These are phyloP conservation scores for Punica granatum DNA, from an alignment of 345 rosid species.

Conservation along the genomic window DNA sequence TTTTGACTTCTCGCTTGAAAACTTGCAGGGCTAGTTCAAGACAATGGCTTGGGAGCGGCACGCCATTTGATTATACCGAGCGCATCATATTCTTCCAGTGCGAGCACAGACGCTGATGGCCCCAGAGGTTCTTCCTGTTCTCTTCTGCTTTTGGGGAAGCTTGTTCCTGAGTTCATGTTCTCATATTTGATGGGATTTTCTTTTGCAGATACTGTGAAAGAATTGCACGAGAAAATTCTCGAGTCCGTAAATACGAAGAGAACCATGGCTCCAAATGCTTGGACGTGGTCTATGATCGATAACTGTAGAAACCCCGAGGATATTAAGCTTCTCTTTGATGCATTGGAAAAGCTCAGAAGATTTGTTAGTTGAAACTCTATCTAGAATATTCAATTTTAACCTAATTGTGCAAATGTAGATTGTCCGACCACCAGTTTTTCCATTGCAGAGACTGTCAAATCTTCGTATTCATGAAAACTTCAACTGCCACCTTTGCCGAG, in stretches of 20 bases:
- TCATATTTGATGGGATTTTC: slow-evolving; percentile 4
- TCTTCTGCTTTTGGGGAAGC: background rate
- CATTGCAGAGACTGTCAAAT: slow-evolving; percentile 68
- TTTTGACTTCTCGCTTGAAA: background rate
- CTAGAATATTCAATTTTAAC: background rate
- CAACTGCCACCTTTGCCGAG: slow-evolving; percentile 71
- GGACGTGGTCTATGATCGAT: slow-evolving; percentile 71
- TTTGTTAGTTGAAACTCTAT: slow-evolving; percentile 48
- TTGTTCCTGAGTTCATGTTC: background rate
- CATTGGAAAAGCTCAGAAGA: slow-evolving; percentile 56
- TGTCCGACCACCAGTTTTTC: slow-evolving; percentile 4
- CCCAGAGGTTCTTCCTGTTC: slow-evolving; percentile 38
- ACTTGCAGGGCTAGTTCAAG: slow-evolving; percentile 15
- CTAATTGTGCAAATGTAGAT: background rate
- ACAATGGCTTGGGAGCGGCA: slow-evolving; percentile 13
- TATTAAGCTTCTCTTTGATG: slow-evolving; percentile 57
- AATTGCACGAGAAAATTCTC: slow-evolving; percentile 47
- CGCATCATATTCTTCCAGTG: slow-evolving; percentile 30
- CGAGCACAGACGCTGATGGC: slow-evolving; percentile 15
- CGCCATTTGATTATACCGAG: slow-evolving; percentile 13
- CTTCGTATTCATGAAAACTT: slow-evolving; percentile 74
- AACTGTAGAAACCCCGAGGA: slow-evolving; percentile 61
- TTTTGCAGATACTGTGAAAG: slow-evolving; percentile 63
- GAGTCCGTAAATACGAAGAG: slow-evolving; percentile 51
- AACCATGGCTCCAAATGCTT: slow-evolving; percentile 77